Conservation (phyloP, 805 yeast genomes). For the Wickerhamomyces chambardii region DNA sequence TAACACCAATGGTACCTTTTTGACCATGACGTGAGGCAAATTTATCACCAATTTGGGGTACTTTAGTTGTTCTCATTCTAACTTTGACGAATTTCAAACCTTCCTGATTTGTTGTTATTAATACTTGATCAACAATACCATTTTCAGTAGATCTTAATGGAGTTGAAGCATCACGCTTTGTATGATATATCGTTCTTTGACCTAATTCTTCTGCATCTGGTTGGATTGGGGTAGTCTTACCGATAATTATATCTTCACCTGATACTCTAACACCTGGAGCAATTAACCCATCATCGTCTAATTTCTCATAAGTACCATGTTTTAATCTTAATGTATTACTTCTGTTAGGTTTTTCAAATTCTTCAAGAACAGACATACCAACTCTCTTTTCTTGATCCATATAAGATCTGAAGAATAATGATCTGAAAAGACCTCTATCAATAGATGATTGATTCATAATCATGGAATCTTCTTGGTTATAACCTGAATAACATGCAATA, state of each 20-base stretch:
- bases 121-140: conserved; percentile 97
- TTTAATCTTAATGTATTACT: conserved; percentile 92
- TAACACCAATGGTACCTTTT: conserved; percentile 99
- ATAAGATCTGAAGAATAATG: conserved; percentile 92
- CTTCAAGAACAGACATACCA: conserved; percentile 97
- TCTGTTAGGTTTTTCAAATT: conserved; percentile 94
- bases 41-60: conserved; percentile 99
- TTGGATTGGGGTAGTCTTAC: conserved; percentile 99
- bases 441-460: conserved; percentile 98
- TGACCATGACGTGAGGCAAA: conserved; percentile 99
- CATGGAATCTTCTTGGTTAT: conserved; percentile 99
- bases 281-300: conserved; percentile 96
- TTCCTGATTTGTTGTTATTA: conserved; percentile 95
- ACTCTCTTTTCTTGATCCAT: conserved; percentile 98
- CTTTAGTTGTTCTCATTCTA: conserved; percentile 96
- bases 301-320: conserved; percentile 96
- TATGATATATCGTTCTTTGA: conserved; percentile 96
- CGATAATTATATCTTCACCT: conserved; percentile 97
- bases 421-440: conserved; percentile 93
- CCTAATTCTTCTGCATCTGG: conserved; percentile 98
- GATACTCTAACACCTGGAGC: conserved; percentile 98
- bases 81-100: conserved; percentile 97
- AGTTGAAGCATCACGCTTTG: conserved; percentile 97
- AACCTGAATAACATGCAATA: conserved; percentile 95
- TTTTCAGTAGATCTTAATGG: conserved; percentile 94